Base-by-base conservation (phyloP, 139 green algal genomes). In the Bryopsis sp. region DNA sequence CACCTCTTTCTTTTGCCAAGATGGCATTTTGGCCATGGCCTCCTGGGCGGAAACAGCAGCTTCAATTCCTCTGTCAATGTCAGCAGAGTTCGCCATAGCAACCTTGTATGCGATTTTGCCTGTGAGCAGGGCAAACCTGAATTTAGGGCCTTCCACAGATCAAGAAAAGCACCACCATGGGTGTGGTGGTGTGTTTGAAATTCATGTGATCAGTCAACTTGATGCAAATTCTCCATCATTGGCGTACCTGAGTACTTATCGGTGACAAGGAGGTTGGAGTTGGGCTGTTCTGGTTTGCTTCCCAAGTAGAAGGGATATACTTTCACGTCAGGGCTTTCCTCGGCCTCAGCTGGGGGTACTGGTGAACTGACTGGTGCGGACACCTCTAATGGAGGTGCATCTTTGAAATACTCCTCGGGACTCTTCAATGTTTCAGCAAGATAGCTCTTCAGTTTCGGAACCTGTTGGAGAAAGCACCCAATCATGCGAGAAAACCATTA, bases 1-100 rank as follows among this genome's bases (percentile, higher is more conserved):
- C 24, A 67, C 43, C 59, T 67, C 59, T 67, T 67, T 67, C 59
- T 47, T 67, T 47, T 67, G 59, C 59, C 59, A 67, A 47, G 59
- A 67, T 47, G 59, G 43, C 31, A 67, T 7, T 7, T 26, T 31
- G 7, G 59, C 59, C 35, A 67, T 67, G 5, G 32, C 35, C 7
- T 26, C 28, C 24, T 22, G 28, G 28, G 59, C 59, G 28, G 39
- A 29, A 26, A 47, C 59, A n/a, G 59, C 59, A 8, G 34, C 33
- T 47, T 47, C 59, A 67, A 67, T 67, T 26, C 28, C 59, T 28
- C 59, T 11, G n/a, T 67, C 59, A 31, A 67, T 67, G 33, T 67
- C 59, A 7, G 7, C 7, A 47, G 34, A 4, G 19, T 46, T 11
- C 6, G 59, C 59, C 31, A 67, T 24, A 33, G 59, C 59, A 4